Evolutionary conservation across 2,329 filamentous ascomycete species (phyloP).

Genomic region (Blumeria hordei): DNA sequence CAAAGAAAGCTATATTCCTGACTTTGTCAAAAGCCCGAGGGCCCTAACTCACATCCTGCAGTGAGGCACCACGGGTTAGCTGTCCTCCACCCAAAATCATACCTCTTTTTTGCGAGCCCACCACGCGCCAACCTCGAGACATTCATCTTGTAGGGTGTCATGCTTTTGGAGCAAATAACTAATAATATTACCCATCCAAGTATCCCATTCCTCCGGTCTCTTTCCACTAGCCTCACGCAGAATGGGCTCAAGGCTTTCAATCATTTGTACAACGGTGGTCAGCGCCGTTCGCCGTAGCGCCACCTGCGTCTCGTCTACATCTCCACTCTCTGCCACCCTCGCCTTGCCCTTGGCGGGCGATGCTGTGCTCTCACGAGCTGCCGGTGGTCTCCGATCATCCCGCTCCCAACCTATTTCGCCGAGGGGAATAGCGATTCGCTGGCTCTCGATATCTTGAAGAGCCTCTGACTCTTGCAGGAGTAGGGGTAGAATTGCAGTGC

Average conservation of each 20-base stretch:
- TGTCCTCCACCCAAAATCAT: no score
- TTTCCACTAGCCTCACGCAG: slow-evolving; percentile 65
- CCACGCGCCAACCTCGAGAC: slow-evolving; percentile 67
- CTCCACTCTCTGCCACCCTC: slow-evolving; percentile 5
- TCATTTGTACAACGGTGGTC: slow-evolving; percentile 56
- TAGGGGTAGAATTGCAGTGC: slow-evolving; percentile 49
- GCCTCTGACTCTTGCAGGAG: slow-evolving; percentile 59
- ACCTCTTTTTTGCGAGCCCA: slow-evolving; percentile 59
- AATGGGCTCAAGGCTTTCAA: slow-evolving; percentile 64
- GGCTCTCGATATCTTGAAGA: slow-evolving; percentile 43
- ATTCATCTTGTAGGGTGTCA: slow-evolving; percentile 63
- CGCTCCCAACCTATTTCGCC: slow-evolving; percentile 73
- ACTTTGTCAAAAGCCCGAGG: no score
- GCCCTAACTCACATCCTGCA: no score
- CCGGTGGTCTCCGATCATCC: slow-evolving; percentile 40
- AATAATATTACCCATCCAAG: slow-evolving; percentile 75
- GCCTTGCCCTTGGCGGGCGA: slow-evolving; percentile 12
- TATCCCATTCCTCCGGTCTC: slow-evolving; percentile 77
- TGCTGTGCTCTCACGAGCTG: slow-evolving; percentile 15
- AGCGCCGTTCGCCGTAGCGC: slow-evolving; percentile 61
- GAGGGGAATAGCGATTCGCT: slow-evolving; percentile 66
- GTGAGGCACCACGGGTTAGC: no score
- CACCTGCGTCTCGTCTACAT: slow-evolving; percentile 32
- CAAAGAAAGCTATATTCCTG: no score
- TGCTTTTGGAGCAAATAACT: slow-evolving; percentile 56